phyloP scores from a whole-genome alignment of 1,139 yeast genomes.

The Suhomyces bokatorum region DNA sequence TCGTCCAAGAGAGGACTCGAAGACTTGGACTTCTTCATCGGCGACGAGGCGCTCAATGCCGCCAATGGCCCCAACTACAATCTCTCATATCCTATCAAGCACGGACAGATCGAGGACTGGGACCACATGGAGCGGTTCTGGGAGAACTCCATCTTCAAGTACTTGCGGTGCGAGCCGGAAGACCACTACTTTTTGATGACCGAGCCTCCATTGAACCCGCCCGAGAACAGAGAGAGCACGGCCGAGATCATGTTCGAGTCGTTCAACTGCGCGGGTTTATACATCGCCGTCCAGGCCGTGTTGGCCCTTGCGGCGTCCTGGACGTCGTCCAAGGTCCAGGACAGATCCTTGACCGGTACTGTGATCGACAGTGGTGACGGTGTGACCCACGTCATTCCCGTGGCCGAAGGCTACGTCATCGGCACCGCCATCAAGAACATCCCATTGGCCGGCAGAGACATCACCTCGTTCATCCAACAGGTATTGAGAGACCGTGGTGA shows the following conservation, averaged over 20 bases:
- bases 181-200: conserved; percentile 94
- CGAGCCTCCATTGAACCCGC: conserved; percentile 98
- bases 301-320: conserved; percentile 98
- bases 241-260: conserved; percentile 99
- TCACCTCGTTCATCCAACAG: conserved; percentile 89
- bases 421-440: conserved; percentile 96
- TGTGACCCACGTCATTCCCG: conserved; percentile 98
- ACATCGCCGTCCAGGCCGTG: conserved; percentile 98
- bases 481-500: conserved; percentile 96
- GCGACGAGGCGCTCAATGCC: conserved; percentile 90
- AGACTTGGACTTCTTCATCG: conserved; percentile 92
- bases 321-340: conserved; percentile 95
- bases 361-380: conserved; percentile 98
- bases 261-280: conserved; percentile 96
- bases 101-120: conserved; percentile 99
- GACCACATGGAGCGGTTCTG: conserved; percentile 99
- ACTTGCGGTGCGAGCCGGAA: conserved; percentile 96
- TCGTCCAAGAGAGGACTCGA: conserved; percentile 86
- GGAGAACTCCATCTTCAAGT: conserved; percentile 96
- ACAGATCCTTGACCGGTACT: conserved; percentile 95
- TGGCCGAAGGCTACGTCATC: conserved; percentile 98
- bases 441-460: conserved; percentile 98
- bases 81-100: conserved; percentile 88
- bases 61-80: conserved; percentile 90
- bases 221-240: conserved; percentile 96